A percentile compares a stretch with the other conserved stretches of the same genome.
Evolutionary conservation across 345 rosid genomes (phyloP).

Genomic region (Odontarrhena argentea): DNA sequence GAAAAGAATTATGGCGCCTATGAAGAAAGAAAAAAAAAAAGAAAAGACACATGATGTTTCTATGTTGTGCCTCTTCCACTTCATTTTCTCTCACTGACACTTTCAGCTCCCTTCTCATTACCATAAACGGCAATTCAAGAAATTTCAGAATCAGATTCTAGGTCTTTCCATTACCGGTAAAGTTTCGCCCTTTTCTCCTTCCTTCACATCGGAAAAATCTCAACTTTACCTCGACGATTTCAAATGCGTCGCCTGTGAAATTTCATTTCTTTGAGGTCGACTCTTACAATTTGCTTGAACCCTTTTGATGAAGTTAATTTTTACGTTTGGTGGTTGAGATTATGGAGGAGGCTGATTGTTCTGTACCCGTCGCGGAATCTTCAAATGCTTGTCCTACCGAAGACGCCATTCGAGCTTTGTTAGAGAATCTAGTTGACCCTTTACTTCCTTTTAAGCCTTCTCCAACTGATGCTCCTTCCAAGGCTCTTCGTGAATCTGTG

Average conservation of each 20-base stretch:
- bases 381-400: constrained; percentile 60
- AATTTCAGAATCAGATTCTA: not conserved
- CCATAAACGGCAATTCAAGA: constrained; percentile 18
- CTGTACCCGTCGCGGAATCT: constrained; percentile 30
- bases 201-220: not conserved
- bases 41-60: not conserved
- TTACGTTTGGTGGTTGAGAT: not conserved
- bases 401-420: constrained; percentile 61
- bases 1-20: constrained; percentile 38
- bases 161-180: constrained; percentile 36
- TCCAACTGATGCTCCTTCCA: constrained; percentile 42
- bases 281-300: not conserved
- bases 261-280: not conserved
- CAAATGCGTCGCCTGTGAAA: not conserved
- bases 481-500: constrained; percentile 47
- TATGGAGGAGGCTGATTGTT: constrained; percentile 23
- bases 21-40: not conserved
- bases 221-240: not conserved
- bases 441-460: constrained; percentile 54
- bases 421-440: constrained; percentile 73
- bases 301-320: not conserved
- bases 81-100: not conserved
- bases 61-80: constrained; percentile 17
- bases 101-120: constrained; percentile 13
- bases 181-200: constrained; percentile 20